phyloP scores from a whole-genome alignment of 345 rosid genomes.

The Gossypioides kirkii region DNA sequence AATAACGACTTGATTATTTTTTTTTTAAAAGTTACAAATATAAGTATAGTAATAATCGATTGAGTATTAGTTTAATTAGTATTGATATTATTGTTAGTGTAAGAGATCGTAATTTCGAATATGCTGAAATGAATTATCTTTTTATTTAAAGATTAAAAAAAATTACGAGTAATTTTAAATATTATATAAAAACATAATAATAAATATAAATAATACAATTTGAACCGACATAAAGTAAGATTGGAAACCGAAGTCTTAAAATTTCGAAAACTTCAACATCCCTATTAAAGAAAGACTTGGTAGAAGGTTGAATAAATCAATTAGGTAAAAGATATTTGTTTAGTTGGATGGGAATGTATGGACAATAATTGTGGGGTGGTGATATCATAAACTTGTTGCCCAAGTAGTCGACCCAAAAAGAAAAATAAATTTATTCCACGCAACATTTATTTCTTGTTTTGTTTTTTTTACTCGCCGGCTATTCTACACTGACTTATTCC shows the following conservation, averaged over 20 bases:
- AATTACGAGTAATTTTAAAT: accelerated
- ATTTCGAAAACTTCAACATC: no score
- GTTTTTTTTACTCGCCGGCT: background rate
- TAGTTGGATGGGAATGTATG: background rate
- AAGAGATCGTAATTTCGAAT: accelerated
- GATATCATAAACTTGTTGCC: background rate
- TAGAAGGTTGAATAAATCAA: background rate
- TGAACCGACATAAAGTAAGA: no score
- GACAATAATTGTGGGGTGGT: background rate
- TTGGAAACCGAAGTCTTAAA: no score
- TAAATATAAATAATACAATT: no score
- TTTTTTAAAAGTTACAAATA: no score
- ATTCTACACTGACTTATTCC: background rate
- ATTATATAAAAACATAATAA: no score
- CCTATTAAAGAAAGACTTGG: no score
- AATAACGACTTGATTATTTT: no score
- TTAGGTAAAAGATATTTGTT: background rate
- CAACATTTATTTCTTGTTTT: background rate
- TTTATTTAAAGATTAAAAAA: accelerated
- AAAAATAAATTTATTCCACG: background rate
- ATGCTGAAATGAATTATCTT: accelerated
- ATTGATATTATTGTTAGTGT: accelerated
- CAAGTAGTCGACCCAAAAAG: background rate
- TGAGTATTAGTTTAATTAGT: no score
- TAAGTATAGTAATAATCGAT: no score